Evolutionary conservation across 2,329 filamentous ascomycete genomes (phyloP).

Genomic region (Scytalidium lignicola): DNA sequence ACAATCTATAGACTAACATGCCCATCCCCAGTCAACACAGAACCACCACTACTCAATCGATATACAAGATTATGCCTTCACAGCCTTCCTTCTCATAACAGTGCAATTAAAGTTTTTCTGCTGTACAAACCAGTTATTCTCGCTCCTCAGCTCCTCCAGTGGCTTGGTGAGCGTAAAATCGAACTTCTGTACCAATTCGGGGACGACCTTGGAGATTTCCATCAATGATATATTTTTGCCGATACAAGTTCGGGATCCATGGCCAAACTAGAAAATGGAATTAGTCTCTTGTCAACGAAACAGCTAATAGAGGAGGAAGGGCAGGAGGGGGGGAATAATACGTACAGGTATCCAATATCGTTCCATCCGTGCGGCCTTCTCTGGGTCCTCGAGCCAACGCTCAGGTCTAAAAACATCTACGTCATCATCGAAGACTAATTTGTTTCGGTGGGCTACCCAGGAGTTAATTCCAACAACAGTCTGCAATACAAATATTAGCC

Average conservation of each 20-base stretch:
- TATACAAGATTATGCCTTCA: background rate
- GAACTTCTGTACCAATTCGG: constrained; percentile 26
- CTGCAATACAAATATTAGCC: constrained; percentile 16
- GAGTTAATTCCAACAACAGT: constrained; percentile 31
- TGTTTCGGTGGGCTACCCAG: constrained; percentile 32
- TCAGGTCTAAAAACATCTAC: constrained; percentile 35
- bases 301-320: too few relatives aligned
- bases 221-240: constrained; percentile 33
- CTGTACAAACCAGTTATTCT: constrained; percentile 35
- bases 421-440: constrained; percentile 30
- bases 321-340: background rate
- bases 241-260: constrained; percentile 24
- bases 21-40: too few relatives aligned
- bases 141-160: constrained; percentile 30
- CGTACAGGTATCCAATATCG: constrained; percentile 2
- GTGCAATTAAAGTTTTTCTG: constrained; percentile 15
- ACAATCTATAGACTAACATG: too few relatives aligned
- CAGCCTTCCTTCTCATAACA: background rate
- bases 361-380: constrained; percentile 4
- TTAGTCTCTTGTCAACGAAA: too few relatives aligned
- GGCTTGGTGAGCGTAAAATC: constrained; percentile 25
- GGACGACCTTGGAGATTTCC: constrained; percentile 33
- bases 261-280: constrained; percentile 26
- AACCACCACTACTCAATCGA: too few relatives aligned
- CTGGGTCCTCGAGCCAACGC: constrained; percentile 32